A percentile compares a stretch with the other conserved stretches of the same genome.
Evolutionary conservation across 2,329 filamentous ascomycete genomes (phyloP).

Genomic region (Epichloe brachyelytri): DNA sequence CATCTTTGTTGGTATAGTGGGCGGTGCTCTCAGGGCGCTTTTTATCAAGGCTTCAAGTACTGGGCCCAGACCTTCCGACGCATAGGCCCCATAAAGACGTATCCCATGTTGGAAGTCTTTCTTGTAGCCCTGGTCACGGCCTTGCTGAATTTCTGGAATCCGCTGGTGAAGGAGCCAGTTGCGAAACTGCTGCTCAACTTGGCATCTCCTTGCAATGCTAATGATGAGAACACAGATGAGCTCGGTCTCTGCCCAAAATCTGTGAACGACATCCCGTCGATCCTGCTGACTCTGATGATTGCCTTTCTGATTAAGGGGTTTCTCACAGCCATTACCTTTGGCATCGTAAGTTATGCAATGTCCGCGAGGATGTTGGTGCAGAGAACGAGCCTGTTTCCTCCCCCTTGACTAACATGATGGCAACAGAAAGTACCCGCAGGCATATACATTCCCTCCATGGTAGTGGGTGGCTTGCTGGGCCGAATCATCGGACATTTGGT

Average conservation of each 20-base stretch:
- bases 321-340: constrained; percentile 83
- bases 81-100: constrained; percentile 64
- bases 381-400: too few species aligned
- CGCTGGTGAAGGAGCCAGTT: constrained; percentile 76
- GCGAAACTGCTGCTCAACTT: constrained; percentile 84
- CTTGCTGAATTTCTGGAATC: constrained; percentile 84
- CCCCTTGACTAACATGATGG: constrained; percentile 6
- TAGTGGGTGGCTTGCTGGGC: constrained; percentile 85
- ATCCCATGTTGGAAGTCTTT: constrained; percentile 76
- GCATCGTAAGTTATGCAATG: constrained; percentile 45
- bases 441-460: constrained; percentile 98
- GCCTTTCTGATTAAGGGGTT: constrained; percentile 86
- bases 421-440: constrained; percentile 76
- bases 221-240: constrained; percentile 46
- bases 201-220: constrained; percentile 71
- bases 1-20: constrained; percentile 72
- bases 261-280: constrained; percentile 62
- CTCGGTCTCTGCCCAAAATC: constrained; percentile 67
- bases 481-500: constrained; percentile 75
- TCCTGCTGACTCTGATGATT: constrained; percentile 56
- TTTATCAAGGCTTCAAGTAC: constrained; percentile 88
- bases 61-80: constrained; percentile 87
- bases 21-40: constrained; percentile 71
- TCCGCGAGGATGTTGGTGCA: too few species aligned
- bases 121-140: constrained; percentile 79